Evolutionary conservation across 2,329 filamentous ascomycete species (phyloP).

Genomic region (Aspergillus arachidicola): DNA sequence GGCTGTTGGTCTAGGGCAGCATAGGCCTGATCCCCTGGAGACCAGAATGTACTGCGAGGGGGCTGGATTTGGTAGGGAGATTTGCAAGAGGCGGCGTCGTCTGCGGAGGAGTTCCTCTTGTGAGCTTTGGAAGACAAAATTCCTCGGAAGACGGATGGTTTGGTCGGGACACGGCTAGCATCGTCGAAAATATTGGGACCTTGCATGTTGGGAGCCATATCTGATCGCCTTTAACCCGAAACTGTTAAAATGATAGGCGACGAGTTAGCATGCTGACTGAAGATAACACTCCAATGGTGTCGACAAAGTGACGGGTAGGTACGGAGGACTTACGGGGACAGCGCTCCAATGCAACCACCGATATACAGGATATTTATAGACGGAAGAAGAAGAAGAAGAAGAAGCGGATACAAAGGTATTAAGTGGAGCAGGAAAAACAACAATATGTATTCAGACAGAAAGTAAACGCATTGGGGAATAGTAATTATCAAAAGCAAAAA

Average conservation of each 20-base stretch:
- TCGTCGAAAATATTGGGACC: slow-evolving; percentile 42
- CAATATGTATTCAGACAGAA: slow-evolving; percentile 5
- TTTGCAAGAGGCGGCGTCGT: slow-evolving; percentile 29
- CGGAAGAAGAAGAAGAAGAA: neutral
- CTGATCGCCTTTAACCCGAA: slow-evolving; percentile 34
- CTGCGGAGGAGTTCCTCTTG: slow-evolving; percentile 49
- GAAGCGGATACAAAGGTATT: neutral
- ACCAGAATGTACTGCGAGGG: slow-evolving; percentile 40
- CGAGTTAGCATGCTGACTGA: slow-evolving; percentile 3
- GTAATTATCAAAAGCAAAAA: slow-evolving; percentile 6
- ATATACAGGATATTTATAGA: slow-evolving; percentile 2
- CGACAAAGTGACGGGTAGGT: slow-evolving; percentile 10
- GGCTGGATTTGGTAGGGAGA: slow-evolving; percentile 45
- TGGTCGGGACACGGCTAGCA: slow-evolving; percentile 35
- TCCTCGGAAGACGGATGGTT: slow-evolving; percentile 54
- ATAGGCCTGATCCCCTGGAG: slow-evolving; percentile 55
- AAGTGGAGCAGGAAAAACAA: slow-evolving; percentile 11
- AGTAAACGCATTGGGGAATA: slow-evolving; percentile 11
- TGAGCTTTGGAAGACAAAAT: slow-evolving; percentile 56
- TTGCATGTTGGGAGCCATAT: slow-evolving; percentile 37
- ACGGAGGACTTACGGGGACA: slow-evolving; percentile 20
- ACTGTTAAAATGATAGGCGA: slow-evolving; percentile 17
- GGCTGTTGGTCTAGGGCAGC: slow-evolving; percentile 36
- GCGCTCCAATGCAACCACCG: slow-evolving; percentile 8
- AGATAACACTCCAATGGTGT: neutral